Evolutionary conservation across 2,329 filamentous ascomycete genomes (phyloP), one percentile per base, ranked within the genome.

Genomic region (Chaetomium globosum): DNA sequence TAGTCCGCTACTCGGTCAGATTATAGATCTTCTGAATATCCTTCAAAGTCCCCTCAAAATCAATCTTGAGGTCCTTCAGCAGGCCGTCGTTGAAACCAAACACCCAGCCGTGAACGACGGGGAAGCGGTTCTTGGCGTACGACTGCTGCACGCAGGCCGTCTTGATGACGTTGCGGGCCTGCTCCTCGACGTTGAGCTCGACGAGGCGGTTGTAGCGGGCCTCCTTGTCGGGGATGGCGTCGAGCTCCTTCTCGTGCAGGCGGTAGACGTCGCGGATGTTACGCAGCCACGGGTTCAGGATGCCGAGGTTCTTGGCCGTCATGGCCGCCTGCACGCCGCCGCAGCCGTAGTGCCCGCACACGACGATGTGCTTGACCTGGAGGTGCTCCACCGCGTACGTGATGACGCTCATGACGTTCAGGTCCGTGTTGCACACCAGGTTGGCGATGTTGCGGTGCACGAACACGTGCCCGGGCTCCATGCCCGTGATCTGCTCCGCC

Each of bases 381-480:
- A 97, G 84, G 77, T 94, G 87, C 72, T 85, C 82, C 69, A 97
- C 92, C 69, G 92, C 91, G 76, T 93, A 97, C 75, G 95, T 88
- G 78, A 97, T 91, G 72, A 96, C 92, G 75, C 86, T 86, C 76
- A 91, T 88, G 58, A 88, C 87, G 77, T 88, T 93, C 74, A 96
- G 84, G 75, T 97, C 93, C 69, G 87, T 89, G 75, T 88, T 87
- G 79, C 87, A 87, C 64, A 96, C 84, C 70, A 96, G 84, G 82
- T 97, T 97, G 79, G 92, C 93, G 77, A 97, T 96, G 81, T 97
- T 97, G 78, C 93, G 91, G 83, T 96, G 92, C 71, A 96, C 89
- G 77, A 97, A 97, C 73, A 94, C 89, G 78, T 97, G 92, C 71
- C 93, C 93, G n/a, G 93, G 91, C 74, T 90, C 83, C 64, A 94